phyloP scores from a whole-genome alignment of 169 alveolate species.

The Perkinsus olseni region DNA sequence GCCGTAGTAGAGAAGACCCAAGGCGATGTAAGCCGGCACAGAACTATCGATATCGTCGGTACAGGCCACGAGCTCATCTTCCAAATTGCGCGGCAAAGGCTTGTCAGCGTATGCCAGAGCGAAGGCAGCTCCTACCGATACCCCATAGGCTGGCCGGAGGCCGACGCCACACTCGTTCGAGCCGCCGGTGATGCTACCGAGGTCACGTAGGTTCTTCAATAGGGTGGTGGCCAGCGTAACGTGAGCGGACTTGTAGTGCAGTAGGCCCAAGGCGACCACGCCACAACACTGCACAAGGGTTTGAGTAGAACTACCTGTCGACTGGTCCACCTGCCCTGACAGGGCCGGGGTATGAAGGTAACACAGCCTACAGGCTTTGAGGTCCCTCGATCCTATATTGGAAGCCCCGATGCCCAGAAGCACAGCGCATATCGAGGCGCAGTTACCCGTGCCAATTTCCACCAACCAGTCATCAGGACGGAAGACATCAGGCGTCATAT shows the following conservation, averaged over 20 bases:
- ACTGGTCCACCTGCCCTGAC: background rate
- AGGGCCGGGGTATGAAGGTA: background rate
- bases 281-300: background rate
- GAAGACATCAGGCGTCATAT: background rate
- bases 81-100: background rate
- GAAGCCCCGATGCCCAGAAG: background rate
- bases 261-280: background rate
- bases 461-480: background rate
- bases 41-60: background rate
- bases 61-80: background rate
- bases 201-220: background rate
- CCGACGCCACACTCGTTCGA: background rate
- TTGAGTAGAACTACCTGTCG: background rate
- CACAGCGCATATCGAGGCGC: background rate
- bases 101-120: background rate
- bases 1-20: background rate
- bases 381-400: background rate
- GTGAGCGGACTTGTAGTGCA: background rate
- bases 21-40: background rate
- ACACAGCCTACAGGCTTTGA: background rate
- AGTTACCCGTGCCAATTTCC: background rate
- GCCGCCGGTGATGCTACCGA: background rate
- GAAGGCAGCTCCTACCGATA: background rate
- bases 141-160: background rate
- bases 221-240: background rate